These are phyloP conservation scores for Colletotrichum somersetense DNA, from an alignment of 2,329 filamentous ascomycete genomes.

Conservation along the genomic window DNA sequence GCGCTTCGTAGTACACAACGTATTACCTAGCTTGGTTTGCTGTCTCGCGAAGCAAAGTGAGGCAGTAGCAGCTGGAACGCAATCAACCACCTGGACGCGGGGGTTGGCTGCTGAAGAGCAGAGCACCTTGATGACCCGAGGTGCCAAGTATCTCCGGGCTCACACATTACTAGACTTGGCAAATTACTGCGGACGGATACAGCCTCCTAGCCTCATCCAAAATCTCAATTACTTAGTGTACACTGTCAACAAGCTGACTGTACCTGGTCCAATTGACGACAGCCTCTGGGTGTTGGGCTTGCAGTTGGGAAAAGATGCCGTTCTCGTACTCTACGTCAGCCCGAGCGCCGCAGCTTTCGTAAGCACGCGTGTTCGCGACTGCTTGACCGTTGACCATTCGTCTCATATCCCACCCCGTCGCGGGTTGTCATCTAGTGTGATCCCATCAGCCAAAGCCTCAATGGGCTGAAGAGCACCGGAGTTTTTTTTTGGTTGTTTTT, in stretches of 20 bases:
- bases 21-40: slow-evolving; percentile 5
- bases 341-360: background rate
- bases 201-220: background rate
- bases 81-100: background rate
- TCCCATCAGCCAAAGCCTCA: slow-evolving; percentile 17
- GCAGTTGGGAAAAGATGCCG: background rate
- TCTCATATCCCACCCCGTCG: slow-evolving; percentile 22
- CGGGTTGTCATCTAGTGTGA: slow-evolving; percentile 22
- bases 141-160: no score
- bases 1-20: slow-evolving; percentile 19
- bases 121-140: background rate
- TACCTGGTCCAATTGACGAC: background rate
- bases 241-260: background rate
- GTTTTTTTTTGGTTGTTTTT: background rate
- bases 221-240: background rate
- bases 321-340: background rate
- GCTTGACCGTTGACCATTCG: slow-evolving; percentile 9
- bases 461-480: slow-evolving; percentile 3
- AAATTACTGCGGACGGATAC: background rate
- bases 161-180: background rate
- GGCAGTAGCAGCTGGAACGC: background rate
- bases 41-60: background rate
- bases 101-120: background rate
- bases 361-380: no score
- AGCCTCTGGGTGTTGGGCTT: no score